These are phyloP conservation scores for Agaricus subrufescens DNA, from an alignment of 768 basidiomycete species.

Conservation along the genomic window DNA sequence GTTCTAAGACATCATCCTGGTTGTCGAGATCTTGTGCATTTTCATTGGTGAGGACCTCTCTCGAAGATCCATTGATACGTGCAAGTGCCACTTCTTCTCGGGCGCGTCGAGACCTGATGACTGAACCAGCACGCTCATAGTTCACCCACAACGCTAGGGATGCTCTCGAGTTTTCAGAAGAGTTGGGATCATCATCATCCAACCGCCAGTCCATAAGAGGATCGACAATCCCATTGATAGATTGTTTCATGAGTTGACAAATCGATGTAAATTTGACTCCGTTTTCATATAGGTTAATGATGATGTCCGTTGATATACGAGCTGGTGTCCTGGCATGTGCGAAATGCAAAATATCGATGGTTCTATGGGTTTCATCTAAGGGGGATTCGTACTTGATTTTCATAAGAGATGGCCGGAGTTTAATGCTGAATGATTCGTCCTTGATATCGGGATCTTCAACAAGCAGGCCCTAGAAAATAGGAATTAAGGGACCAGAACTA, in stretches of 20 bases:
- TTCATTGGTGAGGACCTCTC: constrained; percentile 31
- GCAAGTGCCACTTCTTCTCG: constrained; percentile 34
- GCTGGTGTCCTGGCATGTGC: constrained; percentile 43
- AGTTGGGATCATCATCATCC: constrained; percentile 11
- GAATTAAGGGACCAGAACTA: background rate
- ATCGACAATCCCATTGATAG: constrained; percentile 29
- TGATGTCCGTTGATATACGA: constrained; percentile 49
- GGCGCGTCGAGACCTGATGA: constrained; percentile 33
- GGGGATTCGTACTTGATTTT: constrained; percentile 38
- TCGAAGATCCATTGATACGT: constrained; percentile 38
- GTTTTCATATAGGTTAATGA: constrained; percentile 64
- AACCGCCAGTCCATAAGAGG: constrained; percentile 43
- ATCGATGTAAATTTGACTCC: constrained; percentile 45
- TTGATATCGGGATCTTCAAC: constrained; percentile 25
- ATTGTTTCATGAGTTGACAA: constrained; percentile 28
- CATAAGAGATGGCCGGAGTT: constrained; percentile 37
- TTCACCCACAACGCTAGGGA: constrained; percentile 38
- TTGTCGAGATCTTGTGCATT: constrained; percentile 31
- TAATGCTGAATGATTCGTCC: constrained; percentile 20
- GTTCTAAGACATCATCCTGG: constrained; percentile 23
- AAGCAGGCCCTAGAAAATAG: constrained; percentile 31
- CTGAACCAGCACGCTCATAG: constrained; percentile 35
- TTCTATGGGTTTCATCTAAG: constrained; percentile 37
- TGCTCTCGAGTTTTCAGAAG: constrained; percentile 12
- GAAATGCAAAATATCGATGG: constrained; percentile 50